Evolutionary conservation across 2,329 filamentous ascomycete genomes (phyloP), one percentile per base, ranked within the genome.

Genomic region (Geoglossum cookeanum): DNA sequence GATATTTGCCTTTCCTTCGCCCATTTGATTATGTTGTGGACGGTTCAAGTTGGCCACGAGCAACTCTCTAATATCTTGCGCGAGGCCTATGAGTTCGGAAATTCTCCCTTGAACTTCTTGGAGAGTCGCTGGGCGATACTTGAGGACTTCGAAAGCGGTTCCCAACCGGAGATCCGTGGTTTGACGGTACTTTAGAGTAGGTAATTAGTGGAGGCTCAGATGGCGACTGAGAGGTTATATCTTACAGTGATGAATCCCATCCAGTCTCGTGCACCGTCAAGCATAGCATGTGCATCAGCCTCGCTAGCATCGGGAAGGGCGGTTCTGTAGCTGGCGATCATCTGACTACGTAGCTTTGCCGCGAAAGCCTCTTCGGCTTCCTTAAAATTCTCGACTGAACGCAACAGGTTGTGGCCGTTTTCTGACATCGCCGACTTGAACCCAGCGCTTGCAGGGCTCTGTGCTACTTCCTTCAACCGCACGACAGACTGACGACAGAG

Each of bases 31-130:
- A 29, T 15, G 30, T 29, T 37, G 54, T 4, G 39, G 37, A 13
- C 17, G 39, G 11, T 35, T n/a, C 11, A 39, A 17, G 3, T 52
- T 17, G 30, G 55, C 7, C 13, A 33, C 27, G 5, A 39, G 22
- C 7, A 49, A n/a, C 27, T 32, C 29, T 11, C 22, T 45, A 15
- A 51, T 51, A 51, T 57, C 48, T 15, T 47, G 30, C 32, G 33
- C 17, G 8, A 30, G 39, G 13, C 17, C 45, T 5, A 15, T 35
- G 44, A 57, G 55, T 29, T 32, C 45, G 6, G 22, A 11, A 17
- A 57, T 33, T 13, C 45, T 47, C 13, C 39, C 55, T 37, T 57
- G 33, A 45, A 33, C 55, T 9, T 57, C 55, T 9, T 37, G 27
- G 15, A 57, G 11, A 32, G 32, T 49, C 32, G 33, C 15, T 11